Evolutionary conservation across 2,329 filamentous ascomycete genomes (phyloP).

Genomic region (Lithohypha guttulata): DNA sequence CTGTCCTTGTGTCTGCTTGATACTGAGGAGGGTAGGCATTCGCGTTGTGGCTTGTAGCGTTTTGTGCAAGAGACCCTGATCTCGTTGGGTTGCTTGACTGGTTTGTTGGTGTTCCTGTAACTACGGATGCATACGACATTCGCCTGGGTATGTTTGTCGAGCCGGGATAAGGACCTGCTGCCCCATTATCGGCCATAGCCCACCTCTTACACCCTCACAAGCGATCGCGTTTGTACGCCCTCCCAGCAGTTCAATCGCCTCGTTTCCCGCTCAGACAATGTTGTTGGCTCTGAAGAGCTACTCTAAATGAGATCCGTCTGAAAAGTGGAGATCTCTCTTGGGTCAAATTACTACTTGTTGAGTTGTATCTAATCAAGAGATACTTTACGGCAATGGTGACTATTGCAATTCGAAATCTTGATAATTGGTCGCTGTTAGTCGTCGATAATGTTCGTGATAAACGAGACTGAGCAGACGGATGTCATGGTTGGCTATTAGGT

Average conservation of each 20-base stretch:
- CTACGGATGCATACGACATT: conserved; percentile 53
- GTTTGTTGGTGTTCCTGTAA: conserved; percentile 39
- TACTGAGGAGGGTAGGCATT: conserved; percentile 29
- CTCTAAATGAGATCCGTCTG: no score
- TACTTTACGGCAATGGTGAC: no score
- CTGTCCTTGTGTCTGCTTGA: conserved; percentile 25
- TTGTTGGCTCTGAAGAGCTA: no score
- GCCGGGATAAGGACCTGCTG: background rate
- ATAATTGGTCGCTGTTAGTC: no score
- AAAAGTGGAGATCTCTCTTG: no score
- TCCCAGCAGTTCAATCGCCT: background rate
- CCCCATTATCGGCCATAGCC: conserved; percentile 6
- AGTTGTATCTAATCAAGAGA: no score
- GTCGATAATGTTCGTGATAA: no score
- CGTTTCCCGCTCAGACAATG: background rate
- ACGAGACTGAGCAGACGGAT: no score
- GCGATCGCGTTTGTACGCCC: conserved; percentile 2
- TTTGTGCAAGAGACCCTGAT: conserved; percentile 27
- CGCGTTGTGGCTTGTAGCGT: conserved; percentile 23
- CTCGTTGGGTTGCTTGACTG: conserved; percentile 33
- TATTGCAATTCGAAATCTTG: no score
- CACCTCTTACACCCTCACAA: no score
- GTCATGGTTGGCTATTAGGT: no score
- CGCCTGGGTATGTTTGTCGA: conserved; percentile 25
- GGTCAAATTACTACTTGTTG: no score